Percentiles rank a stretch among this genome's conserved stretches.
These are phyloP conservation scores for Lactarius tabidus DNA, from an alignment of 768 basidiomycete genomes.

Conservation along the genomic window DNA sequence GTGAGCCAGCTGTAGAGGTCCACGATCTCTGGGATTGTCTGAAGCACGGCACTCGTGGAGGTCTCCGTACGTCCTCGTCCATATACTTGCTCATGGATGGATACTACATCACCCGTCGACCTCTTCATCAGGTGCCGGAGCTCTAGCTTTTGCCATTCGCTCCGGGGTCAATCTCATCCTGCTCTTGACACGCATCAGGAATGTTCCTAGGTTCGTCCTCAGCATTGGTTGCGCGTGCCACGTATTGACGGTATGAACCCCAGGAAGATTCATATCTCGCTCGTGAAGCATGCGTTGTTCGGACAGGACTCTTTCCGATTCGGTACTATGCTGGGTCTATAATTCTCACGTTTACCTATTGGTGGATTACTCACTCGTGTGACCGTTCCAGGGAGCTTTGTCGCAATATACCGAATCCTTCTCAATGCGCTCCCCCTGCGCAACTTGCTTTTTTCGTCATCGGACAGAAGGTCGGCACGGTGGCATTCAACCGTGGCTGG, in stretches of 20 bases:
- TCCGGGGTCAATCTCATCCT: conserved; percentile 81
- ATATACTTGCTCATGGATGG: background rate
- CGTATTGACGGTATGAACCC: background rate
- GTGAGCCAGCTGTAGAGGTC: conserved; percentile 72
- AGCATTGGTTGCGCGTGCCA: background rate
- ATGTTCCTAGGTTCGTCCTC: conserved; percentile 4
- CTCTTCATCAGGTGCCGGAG: conserved; percentile 61
- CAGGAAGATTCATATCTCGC: conserved; percentile 58
- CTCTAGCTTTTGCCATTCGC: conserved; percentile 76
- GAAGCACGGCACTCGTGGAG: conserved; percentile 66
- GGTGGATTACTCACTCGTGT: background rate
- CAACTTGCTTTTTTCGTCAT: no score
- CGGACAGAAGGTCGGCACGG: conserved; percentile 55
- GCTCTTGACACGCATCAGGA: conserved; percentile 64
- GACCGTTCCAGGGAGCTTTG: conserved; percentile 58
- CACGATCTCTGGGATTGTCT: conserved; percentile 59
- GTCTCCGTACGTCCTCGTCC: conserved; percentile 52
- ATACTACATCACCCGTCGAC: background rate
- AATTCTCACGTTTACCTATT: background rate
- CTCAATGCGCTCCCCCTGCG: no score
- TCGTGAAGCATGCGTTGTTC: conserved; percentile 82
- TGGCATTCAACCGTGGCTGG: conserved; percentile 86
- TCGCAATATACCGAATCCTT: conserved; percentile 71
- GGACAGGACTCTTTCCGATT: conserved; percentile 81
- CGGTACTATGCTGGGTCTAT: conserved; percentile 77